Conservation (phyloP, 345 rosid genomes). For the Euphorbia pulcherrima region DNA sequence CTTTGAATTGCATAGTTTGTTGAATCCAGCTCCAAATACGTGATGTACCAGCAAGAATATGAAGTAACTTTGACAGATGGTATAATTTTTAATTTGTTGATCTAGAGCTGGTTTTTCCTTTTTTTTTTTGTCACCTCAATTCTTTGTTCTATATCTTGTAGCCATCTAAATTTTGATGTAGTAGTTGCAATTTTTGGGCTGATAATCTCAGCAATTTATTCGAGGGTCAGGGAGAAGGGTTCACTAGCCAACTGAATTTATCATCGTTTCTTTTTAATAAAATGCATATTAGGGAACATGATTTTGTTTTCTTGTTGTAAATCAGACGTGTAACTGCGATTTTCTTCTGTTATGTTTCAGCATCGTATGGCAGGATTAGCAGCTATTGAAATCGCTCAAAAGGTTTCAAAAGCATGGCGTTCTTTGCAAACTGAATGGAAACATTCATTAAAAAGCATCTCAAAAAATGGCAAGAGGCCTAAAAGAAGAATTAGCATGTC, state of each 20-base stretch:
- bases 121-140: not conserved
- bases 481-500: conserved; percentile 64
- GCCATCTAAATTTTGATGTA: not conserved
- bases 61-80: not conserved
- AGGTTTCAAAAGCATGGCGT: conserved; percentile 90
- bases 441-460: conserved; percentile 47
- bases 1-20: not conserved
- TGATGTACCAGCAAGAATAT: not conserved
- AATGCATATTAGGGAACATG: not conserved
- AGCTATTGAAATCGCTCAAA: conserved; percentile 83
- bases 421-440: conserved; percentile 69
- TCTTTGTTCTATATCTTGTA: not conserved
- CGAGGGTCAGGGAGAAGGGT: not conserved
- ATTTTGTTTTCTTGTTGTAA: conserved; percentile 7
- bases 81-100: not conserved
- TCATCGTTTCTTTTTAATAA: not conserved
- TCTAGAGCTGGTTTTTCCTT: not conserved
- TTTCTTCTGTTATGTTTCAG: conserved; percentile 44
- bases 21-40: not conserved
- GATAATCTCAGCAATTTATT: not conserved
- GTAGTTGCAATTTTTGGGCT: not conserved
- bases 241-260: not conserved
- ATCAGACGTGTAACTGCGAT: conserved; percentile 15
- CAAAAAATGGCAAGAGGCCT: conserved; percentile 60
- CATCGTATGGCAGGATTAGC: conserved; percentile 99